A percentile compares a stretch with the other conserved stretches of the same genome.
phyloP scores from a whole-genome alignment of 345 rosid species.

The Arabidopsis suecica region DNA sequence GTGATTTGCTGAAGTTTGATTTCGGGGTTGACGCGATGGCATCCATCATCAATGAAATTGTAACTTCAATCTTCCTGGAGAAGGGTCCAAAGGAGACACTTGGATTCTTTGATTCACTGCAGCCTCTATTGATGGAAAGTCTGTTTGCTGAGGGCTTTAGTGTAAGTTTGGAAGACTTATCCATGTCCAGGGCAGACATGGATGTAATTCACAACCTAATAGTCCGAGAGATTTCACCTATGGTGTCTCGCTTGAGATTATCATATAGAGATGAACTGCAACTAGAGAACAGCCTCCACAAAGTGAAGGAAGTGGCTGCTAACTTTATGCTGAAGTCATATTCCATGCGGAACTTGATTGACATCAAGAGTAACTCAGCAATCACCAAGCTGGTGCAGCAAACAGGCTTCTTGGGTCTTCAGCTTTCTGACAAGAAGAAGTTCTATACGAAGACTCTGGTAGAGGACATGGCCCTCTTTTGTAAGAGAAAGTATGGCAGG shows the following conservation, averaged over 20 bases:
- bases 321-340: conserved; percentile 64
- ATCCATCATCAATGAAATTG: conserved; percentile 63
- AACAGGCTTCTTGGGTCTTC: conserved; percentile 85
- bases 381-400: conserved; percentile 79
- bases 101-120: conserved; percentile 70
- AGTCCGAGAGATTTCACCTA: conserved; percentile 53
- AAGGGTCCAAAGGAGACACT: conserved; percentile 80
- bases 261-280: conserved; percentile 76
- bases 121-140: conserved; percentile 87
- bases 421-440: conserved; percentile 83
- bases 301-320: conserved; percentile 55
- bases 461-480: conserved; percentile 74
- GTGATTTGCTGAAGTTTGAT: conserved; percentile 62
- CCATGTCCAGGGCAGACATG: conserved; percentile 53
- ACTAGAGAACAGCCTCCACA: conserved; percentile 65
- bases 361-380: conserved; percentile 81
- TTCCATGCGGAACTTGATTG: conserved; percentile 70
- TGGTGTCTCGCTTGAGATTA: conserved; percentile 62
- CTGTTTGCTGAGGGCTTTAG: conserved; percentile 71
- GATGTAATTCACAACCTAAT: conserved; percentile 46
- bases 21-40: conserved; percentile 52
- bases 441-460: conserved; percentile 75
- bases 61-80: conserved; percentile 65
- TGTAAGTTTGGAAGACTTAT: conserved; percentile 73
- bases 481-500: conserved; percentile 63